Evolutionary conservation across 768 basidiomycete species (phyloP).

Genomic region (Udeniomyces megalosporus): DNA sequence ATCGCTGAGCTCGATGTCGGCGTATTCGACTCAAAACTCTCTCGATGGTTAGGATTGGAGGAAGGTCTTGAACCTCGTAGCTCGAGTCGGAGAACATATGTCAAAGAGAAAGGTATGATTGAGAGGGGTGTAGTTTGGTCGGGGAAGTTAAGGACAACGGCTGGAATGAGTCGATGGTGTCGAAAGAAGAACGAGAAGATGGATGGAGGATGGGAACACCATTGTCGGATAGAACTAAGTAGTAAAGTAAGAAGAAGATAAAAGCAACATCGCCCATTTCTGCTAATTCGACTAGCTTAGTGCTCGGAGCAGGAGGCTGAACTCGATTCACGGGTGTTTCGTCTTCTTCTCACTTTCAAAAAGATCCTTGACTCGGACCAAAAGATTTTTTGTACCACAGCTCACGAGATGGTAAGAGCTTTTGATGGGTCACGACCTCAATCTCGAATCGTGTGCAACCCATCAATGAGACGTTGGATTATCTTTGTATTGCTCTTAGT

Average conservation of each 20-base stretch:
- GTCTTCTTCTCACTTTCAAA: no score
- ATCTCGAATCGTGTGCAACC: background rate
- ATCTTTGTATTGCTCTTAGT: background rate
- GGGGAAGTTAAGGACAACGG: constrained; percentile 10
- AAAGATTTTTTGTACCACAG: no score
- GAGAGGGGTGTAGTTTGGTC: constrained; percentile 7
- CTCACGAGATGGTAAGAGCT: no score
- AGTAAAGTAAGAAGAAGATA: constrained; percentile 1
- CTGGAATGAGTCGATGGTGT: constrained; percentile 15
- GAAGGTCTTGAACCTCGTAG: background rate
- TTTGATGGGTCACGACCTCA: background rate
- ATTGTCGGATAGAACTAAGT: constrained; percentile 9
- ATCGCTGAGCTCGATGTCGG: constrained; percentile 3
- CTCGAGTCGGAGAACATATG: background rate
- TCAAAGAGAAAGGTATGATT: background rate
- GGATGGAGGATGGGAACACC: background rate
- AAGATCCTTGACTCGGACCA: no score
- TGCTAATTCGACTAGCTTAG: no score
- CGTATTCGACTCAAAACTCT: background rate
- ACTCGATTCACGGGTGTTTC: no score
- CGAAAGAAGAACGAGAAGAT: background rate
- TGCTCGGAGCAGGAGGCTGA: background rate
- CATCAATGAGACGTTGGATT: background rate
- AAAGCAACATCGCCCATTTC: background rate
- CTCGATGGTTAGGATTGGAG: background rate